Evolutionary conservation across 176 grass and related monocot genomes (phyloP).

Genomic region (Phoenix roebelenii): DNA sequence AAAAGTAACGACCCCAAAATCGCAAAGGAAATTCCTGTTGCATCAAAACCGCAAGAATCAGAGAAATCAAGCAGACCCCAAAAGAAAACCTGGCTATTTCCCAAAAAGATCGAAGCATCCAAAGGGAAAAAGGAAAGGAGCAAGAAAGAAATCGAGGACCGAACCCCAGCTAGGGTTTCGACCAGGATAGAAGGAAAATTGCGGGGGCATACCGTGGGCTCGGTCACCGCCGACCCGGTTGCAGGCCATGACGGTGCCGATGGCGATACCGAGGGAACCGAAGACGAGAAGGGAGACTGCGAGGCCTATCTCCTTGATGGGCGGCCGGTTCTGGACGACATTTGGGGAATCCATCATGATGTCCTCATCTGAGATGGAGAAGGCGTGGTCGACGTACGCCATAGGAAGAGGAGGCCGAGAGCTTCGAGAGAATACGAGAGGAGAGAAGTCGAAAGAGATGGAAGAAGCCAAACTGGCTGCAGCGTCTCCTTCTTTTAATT

Average conservation of each 20-base stretch:
- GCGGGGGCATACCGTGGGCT: not conserved
- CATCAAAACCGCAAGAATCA: not conserved
- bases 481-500: too few species aligned
- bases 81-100: not conserved
- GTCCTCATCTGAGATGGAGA: too few species aligned
- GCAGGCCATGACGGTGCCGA: not conserved
- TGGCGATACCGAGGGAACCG: not conserved
- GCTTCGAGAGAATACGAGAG: too few species aligned
- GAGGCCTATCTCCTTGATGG: too few species aligned
- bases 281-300: not conserved
- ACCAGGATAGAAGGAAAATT: not conserved
- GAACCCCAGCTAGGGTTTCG: not conserved
- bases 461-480: too few species aligned
- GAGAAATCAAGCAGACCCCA: not conserved
- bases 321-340: too few species aligned
- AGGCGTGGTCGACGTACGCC: not conserved
- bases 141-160: not conserved
- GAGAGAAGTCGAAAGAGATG: too few species aligned
- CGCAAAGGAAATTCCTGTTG: slow-evolving; percentile 1
- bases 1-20: slow-evolving; percentile 1
- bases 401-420: not conserved
- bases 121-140: not conserved
- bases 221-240: not conserved
- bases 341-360: too few species aligned
- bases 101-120: not conserved